Conservation (phyloP, 176 grass and related monocot genomes). For the Otatea glauca region DNA sequence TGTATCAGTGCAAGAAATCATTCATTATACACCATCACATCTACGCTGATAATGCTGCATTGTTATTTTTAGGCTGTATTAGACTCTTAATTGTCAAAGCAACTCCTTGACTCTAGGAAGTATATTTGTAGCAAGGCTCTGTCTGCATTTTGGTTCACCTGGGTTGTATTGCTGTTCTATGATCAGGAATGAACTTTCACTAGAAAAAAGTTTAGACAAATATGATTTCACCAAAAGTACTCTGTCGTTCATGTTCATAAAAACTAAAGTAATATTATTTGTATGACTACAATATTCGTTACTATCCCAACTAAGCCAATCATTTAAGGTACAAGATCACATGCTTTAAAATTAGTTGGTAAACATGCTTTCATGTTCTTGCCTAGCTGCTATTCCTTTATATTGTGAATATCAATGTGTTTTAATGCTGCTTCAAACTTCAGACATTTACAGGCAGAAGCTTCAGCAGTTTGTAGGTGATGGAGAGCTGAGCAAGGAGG, state of each 20-base stretch:
- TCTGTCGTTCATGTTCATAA: neutral
- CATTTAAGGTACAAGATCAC: neutral
- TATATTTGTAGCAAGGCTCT: conserved; percentile 17
- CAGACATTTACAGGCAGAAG: conserved; percentile 99
- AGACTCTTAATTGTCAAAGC: conserved; percentile 15
- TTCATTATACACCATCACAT: conserved; percentile 13
- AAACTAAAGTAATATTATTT: neutral
- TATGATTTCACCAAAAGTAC: conserved; percentile 13
- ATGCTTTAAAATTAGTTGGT: neutral
- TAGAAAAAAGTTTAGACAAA: neutral
- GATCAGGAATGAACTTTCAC: conserved; percentile 10
- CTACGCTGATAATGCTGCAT: conserved; percentile 3
- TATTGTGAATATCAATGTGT: conserved; percentile 38
- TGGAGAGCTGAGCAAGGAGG: conserved; percentile 85
- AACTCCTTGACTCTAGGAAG: neutral
- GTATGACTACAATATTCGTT: neutral
- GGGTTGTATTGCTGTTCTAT: conserved; percentile 7
- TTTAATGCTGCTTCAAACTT: conserved; percentile 46
- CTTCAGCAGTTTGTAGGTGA: conserved; percentile 89
- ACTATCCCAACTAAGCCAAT: neutral
- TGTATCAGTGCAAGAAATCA: neutral
- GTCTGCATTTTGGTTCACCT: conserved; percentile 32
- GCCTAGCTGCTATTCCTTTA: conserved; percentile 4
- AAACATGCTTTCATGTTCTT: neutral
- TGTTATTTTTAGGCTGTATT: neutral